Conservation (phyloP, 208 protist genomes). For the Acanthamoeba triangularis region DNA sequence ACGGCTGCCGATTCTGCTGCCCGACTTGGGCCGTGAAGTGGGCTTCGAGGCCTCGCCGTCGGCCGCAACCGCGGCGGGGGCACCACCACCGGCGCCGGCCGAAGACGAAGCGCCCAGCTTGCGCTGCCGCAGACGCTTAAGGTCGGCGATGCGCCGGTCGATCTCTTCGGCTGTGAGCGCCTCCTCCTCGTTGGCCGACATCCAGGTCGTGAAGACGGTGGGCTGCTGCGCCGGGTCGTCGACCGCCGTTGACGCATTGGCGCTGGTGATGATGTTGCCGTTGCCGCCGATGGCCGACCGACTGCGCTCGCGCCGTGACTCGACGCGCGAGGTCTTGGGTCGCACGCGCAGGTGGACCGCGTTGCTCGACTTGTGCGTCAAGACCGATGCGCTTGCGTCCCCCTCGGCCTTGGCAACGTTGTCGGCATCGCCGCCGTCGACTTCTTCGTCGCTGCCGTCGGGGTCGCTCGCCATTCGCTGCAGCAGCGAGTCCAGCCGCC, state of each 20-base stretch:
- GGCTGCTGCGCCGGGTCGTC: neutral
- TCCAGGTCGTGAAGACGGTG: neutral
- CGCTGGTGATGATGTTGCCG: neutral
- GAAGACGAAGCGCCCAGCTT: neutral
- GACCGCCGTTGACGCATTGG: neutral
- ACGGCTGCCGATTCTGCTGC: neutral
- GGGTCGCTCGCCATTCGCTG: neutral
- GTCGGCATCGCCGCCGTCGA: neutral
- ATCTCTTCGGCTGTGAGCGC: neutral
- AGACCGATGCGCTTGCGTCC: neutral
- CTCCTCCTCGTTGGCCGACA: neutral
- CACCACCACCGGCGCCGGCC: neutral
- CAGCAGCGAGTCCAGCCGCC: conserved; percentile 1
- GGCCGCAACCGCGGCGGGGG: neutral
- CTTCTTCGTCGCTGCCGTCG: neutral
- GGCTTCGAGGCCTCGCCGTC: neutral
- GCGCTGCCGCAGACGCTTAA: neutral
- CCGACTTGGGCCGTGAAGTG: neutral
- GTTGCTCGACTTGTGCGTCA: neutral
- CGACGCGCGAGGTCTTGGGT: neutral
- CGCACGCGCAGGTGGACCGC: neutral
- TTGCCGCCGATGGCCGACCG: neutral
- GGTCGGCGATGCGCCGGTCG: neutral
- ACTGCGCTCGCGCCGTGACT: neutral
- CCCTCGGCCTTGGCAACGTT: neutral